Conservation (phyloP, 805 yeast genomes). For the Wickerhamia fluorescens region DNA sequence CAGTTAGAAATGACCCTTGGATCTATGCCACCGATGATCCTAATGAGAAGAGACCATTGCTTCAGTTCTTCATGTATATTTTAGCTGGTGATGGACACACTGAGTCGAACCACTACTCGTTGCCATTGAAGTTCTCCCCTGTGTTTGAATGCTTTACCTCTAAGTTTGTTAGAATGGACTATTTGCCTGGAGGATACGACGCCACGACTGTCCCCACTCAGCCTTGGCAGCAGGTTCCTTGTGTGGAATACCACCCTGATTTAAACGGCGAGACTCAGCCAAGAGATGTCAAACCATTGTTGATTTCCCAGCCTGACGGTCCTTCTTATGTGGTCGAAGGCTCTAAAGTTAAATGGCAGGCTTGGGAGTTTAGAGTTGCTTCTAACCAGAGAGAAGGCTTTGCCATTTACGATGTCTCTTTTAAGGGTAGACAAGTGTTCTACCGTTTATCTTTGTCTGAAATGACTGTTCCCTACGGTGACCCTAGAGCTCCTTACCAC, state of each 20-base stretch:
- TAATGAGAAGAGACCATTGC: constrained; percentile 51
- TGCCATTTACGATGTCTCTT: constrained; percentile 63
- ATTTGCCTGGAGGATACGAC: constrained; percentile 65
- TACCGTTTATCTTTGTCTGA: constrained; percentile 71
- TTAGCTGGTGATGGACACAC: constrained; percentile 54
- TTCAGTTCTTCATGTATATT: constrained; percentile 72
- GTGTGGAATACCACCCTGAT: constrained; percentile 71
- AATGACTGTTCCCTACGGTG: constrained; percentile 87
- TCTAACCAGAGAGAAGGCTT: constrained; percentile 74
- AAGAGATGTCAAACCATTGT: constrained; percentile 63
- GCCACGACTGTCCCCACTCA: constrained; percentile 49
- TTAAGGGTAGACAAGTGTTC: constrained; percentile 70
- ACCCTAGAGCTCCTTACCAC: constrained; percentile 76
- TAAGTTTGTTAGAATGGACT: constrained; percentile 66
- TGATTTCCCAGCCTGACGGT: constrained; percentile 72
- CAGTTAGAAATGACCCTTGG: constrained; percentile 72
- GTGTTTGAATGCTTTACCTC: constrained; percentile 57
- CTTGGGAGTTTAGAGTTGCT: constrained; percentile 71
- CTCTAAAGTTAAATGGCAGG: constrained; percentile 68
- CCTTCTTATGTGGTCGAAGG: constrained; percentile 59
- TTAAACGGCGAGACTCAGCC: constrained; percentile 43
- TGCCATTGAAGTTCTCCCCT: constrained; percentile 68
- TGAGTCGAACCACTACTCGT: constrained; percentile 70
- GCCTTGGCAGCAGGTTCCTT: constrained; percentile 53
- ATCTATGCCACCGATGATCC: constrained; percentile 75